Base-by-base conservation (phyloP, 148 eudicot genomes). In the Diospyros kaki region DNA sequence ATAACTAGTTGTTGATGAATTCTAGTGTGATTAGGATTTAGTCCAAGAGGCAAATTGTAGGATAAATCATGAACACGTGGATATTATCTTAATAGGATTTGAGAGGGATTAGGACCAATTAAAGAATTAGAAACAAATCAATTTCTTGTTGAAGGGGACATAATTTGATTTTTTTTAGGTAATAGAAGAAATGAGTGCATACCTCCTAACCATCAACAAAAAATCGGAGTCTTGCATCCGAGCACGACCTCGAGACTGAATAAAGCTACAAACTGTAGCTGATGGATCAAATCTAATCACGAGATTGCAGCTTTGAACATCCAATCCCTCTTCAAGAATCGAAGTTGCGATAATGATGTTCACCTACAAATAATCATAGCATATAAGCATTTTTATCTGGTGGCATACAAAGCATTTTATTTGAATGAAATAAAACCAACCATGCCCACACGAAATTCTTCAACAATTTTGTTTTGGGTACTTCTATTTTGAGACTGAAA, bases 341-440 rank as follows among this genome's bases (percentile, higher is more conserved):
- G 97, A 89, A 58, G 99, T 93, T 41, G 99, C 91, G 68, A 96
- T 87, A 72, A 96, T 86, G 62, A 96, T 88, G 58, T 96, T 83
- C 45, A 89, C 91, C 99, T 96, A 81, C 68, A 73, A 39, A 66
- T 14, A 69, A 41, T 68, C 58, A 66, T 51, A 43, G 28, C 28
- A 64, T 28, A 13, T 13, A 11, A 15, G 18, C 53, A 64, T 45
- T 15, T 69, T 66, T 58, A 66, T 9, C 28, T 38, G 6, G 58
- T 38, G 11, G 28, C 28, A 2, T 39, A 69, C 3, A 17, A 3
- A 39, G 48, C 73, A 69, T 39, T 3, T 15, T 8, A 10, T 9
- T 28, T 28, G 28, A 28, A 28, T 28, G 28, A 7, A 9, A 39
- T 39, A 18, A 54, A 40, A 54, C 73, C 58, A 14, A 69, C 73